These are phyloP conservation scores for Colletotrichum trifolii DNA, from an alignment of 2,329 filamentous ascomycete species.

Conservation along the genomic window DNA sequence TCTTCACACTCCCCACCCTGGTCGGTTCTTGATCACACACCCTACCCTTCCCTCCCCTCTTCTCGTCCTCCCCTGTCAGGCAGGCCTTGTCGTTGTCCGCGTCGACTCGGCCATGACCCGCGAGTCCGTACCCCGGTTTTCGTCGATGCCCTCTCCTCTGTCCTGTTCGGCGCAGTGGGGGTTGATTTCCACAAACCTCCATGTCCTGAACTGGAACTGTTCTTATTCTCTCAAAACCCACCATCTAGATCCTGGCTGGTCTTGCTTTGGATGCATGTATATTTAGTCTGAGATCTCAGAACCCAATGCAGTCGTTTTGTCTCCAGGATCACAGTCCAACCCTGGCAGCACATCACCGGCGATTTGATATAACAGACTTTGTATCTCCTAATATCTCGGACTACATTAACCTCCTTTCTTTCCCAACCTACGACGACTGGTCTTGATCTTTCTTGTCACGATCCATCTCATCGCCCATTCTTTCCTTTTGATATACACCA, in stretches of 20 bases:
- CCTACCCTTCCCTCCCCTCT: conserved; percentile 1
- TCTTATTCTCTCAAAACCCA: conserved; percentile 28
- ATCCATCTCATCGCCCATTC: conserved; percentile 9
- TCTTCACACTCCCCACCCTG: conserved; percentile 1
- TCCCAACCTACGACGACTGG: conserved; percentile 37
- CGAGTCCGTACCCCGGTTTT: conserved; percentile 34
- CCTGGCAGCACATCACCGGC: conserved; percentile 28
- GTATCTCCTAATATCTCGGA: conserved; percentile 18
- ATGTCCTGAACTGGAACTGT: conserved; percentile 24
- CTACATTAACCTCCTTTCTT: conserved; percentile 29
- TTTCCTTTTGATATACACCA: conserved; percentile 21
- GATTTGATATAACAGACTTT: conserved; percentile 20
- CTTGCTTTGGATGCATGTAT: conserved; percentile 30
- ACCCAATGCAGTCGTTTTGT: conserved; percentile 27
- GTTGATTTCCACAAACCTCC: conserved; percentile 32
- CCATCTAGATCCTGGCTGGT: conserved; percentile 28
- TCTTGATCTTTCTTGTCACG: conserved; percentile 37
- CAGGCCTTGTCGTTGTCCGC: conserved; percentile 22
- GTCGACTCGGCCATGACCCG: conserved; percentile 26
- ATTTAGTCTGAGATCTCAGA: conserved; percentile 36
- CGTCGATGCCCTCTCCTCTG: conserved; percentile 15
- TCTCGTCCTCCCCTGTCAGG: background rate
- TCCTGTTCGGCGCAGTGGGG: conserved; percentile 30
- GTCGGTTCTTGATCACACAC: background rate
- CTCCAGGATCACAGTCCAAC: conserved; percentile 18